phyloP scores from a whole-genome alignment of 768 basidiomycete species.

The Pisolithus tinctorius region DNA sequence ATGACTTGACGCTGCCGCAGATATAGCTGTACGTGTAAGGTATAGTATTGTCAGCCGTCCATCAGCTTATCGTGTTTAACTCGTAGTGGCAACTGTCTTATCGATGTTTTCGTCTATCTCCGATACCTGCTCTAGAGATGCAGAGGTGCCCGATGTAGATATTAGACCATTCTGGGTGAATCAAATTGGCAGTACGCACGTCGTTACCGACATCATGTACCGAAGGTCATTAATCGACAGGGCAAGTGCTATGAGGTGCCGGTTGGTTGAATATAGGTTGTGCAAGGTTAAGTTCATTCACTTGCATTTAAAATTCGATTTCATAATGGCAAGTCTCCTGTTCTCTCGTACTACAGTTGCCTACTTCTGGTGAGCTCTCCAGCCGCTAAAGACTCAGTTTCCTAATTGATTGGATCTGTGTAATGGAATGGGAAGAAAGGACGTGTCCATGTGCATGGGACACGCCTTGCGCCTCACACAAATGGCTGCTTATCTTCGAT shows the following conservation, averaged over 20 bases:
- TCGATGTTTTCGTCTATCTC: slow-evolving; percentile 14
- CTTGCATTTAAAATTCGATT: slow-evolving; percentile 39
- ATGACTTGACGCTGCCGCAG: slow-evolving; percentile 35
- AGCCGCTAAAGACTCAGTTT: slow-evolving; percentile 19
- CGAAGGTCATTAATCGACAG: slow-evolving; percentile 28
- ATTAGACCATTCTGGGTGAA: slow-evolving; percentile 12
- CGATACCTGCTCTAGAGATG: slow-evolving; percentile 6
- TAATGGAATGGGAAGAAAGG: slow-evolving; percentile 12
- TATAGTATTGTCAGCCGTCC: slow-evolving; percentile 19
- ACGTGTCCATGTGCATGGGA: slow-evolving; percentile 17
- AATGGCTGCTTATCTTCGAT: slow-evolving; percentile 45
- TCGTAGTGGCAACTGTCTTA: slow-evolving; percentile 16
- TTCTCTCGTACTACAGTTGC: slow-evolving; percentile 25
- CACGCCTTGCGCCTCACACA: slow-evolving; percentile 9
- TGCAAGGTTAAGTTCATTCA: slow-evolving; percentile 33
- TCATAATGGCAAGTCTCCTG: slow-evolving; percentile 30
- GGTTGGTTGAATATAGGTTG: slow-evolving; percentile 20
- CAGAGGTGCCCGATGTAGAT: slow-evolving; percentile 21
- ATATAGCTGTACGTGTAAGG: slow-evolving; percentile 13
- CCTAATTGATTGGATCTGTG: slow-evolving; percentile 24
- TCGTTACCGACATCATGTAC: slow-evolving; percentile 26
- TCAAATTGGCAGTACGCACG: slow-evolving; percentile 12
- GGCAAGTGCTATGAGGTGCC: slow-evolving; percentile 22
- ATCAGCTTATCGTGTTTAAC: slow-evolving; percentile 15
- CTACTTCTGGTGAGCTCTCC: slow-evolving; percentile 18